Evolutionary conservation across 1,284 basidiomycete genomes (phyloP), one percentile per base, ranked within the genome.

Genomic region (Trichosporon sp.): DNA sequence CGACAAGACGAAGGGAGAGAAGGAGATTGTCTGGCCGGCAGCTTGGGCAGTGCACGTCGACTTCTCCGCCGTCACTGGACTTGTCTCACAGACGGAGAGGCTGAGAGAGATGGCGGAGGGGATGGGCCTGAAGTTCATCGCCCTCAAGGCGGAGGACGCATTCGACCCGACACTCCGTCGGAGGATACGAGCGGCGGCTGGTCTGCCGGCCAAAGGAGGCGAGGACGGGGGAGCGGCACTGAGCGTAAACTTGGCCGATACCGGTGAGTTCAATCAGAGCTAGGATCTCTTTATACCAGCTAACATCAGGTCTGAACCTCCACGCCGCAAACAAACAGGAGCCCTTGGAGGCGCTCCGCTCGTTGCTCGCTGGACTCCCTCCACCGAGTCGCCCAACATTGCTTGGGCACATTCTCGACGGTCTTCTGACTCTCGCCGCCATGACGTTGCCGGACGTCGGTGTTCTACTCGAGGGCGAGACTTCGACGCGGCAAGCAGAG

Each of bases 381-480:
- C 91, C 92, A 0, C 87, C 90, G 38, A 93, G 93, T 0, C 91
- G 92, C 10, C 85, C 91, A 12, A 86, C 88, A 5, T 87, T 87
- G 37, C 87, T 91, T 0, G 85, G 91, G 37, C 86, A 88, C 65
- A 89, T 87, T 43, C 86, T 95, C 51, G 87, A 87, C 66, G 89
- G 92, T 16, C 86, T 96, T 10, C 85, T 95, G n/a, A 84, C 90
- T 3, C 85, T 91, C 73, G 89, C 90, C 0, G 89, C 92, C 1
- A 80, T 83, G 21, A 85, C 87, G 0, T 87, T 84, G 1, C 81
- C 87, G 3, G 80, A 83, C 10, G 89, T 90, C 64, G 91, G 91
- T 0, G 92, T 94, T 79, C 85, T 94, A 8, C 84, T 94, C 4
- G 86, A 93, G n/a, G 93, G 92, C 70, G 91, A 92, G 26, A 91